Percentiles rank a stretch among this genome's conserved stretches.
Evolutionary conservation across 352 stramenopile species (phyloP).

Genomic region (Globisporangium paddicum): DNA sequence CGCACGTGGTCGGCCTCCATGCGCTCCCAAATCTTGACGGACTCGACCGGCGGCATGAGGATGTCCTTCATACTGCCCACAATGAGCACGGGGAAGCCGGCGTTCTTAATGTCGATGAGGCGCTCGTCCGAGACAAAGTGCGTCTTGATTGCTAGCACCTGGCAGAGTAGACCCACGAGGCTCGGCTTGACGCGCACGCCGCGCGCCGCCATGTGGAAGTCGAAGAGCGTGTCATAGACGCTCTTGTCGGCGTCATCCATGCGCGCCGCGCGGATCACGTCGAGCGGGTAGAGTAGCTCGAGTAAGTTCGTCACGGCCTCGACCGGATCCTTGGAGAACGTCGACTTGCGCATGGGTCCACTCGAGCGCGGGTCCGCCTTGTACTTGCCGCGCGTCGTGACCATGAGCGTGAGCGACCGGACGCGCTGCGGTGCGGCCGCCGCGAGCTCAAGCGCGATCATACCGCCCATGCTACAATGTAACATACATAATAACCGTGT

Average conservation of each 20-base stretch:
- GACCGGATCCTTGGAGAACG: constrained; percentile 27
- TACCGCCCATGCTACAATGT: constrained; percentile 72
- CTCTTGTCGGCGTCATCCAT: constrained; percentile 29
- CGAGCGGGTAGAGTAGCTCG: constrained; percentile 50
- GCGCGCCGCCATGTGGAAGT: constrained; percentile 27
- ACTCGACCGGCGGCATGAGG: constrained; percentile 25
- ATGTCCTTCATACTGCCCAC: constrained; percentile 41
- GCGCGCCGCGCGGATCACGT: constrained; percentile 21
- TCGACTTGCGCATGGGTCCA: constrained; percentile 28
- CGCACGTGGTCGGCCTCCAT: constrained; percentile 20
- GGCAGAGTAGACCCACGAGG: constrained; percentile 4
- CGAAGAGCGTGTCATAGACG: constrained; percentile 39
- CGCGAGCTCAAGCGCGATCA: constrained; percentile 64
- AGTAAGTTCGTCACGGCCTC: constrained; percentile 41
- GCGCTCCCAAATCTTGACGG: constrained; percentile 4
- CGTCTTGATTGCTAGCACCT: constrained; percentile 26
- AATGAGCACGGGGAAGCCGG: constrained; percentile 45
- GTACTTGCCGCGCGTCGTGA: constrained; percentile 53
- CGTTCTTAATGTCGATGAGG: constrained; percentile 26
- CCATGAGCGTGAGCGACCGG: constrained; percentile 52
- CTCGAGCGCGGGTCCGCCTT: constrained; percentile 24
- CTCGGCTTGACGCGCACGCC: constrained; percentile 9
- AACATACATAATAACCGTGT: too few species aligned
- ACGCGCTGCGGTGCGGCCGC: constrained; percentile 37
- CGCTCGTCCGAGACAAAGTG: constrained; percentile 52